Evolutionary conservation across 495 filamentous ascomycete genomes (phyloP).

Genomic region (Penicillium fimorum): DNA sequence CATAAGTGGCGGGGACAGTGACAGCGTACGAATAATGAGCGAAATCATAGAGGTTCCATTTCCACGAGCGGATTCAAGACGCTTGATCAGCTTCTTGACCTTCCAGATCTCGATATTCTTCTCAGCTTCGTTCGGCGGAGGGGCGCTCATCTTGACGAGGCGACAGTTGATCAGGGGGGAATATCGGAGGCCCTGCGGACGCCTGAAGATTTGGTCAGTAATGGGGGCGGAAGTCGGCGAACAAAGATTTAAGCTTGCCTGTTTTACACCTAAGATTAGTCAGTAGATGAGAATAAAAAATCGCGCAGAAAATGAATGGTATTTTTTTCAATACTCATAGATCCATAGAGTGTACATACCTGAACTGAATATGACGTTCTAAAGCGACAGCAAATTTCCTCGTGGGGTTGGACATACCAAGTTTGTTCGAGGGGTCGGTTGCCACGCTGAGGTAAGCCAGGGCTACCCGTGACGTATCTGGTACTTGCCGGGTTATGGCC

Average conservation of each 20-base stretch:
- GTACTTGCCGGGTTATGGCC: conserved; percentile 2
- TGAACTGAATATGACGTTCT: conserved; percentile 34
- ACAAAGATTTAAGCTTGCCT: conserved; percentile 21
- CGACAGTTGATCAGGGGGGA: conserved; percentile 34
- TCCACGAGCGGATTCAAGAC: conserved; percentile 85
- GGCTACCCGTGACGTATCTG: conserved; percentile 16
- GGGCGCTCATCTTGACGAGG: conserved; percentile 77
- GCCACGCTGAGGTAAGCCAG: conserved; percentile 30
- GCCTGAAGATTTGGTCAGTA: conserved; percentile 25
- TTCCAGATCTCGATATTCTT: conserved; percentile 91
- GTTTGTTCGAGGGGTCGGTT: conserved; percentile 27
- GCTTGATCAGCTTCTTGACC: conserved; percentile 97
- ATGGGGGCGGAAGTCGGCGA: conserved; percentile 16
- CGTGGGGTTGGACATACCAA: conserved; percentile 35
- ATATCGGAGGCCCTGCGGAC: conserved; percentile 28
- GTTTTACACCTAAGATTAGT: conserved; percentile 15
- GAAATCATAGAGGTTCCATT: conserved; percentile 99
- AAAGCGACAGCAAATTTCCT: conserved; percentile 43
- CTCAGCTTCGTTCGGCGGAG: conserved; percentile 88
- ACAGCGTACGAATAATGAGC: conserved; percentile 84
- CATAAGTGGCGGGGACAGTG: neutral
- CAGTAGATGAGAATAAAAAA: conserved; percentile 5
- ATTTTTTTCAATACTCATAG: neutral
- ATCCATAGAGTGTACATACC: conserved; percentile 14
- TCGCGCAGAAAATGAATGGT: neutral